Evolutionary conservation across 176 grass and related monocot genomes (phyloP), one percentile per base, ranked within the genome.

Genomic region (Miscanthus lutarioriparius): DNA sequence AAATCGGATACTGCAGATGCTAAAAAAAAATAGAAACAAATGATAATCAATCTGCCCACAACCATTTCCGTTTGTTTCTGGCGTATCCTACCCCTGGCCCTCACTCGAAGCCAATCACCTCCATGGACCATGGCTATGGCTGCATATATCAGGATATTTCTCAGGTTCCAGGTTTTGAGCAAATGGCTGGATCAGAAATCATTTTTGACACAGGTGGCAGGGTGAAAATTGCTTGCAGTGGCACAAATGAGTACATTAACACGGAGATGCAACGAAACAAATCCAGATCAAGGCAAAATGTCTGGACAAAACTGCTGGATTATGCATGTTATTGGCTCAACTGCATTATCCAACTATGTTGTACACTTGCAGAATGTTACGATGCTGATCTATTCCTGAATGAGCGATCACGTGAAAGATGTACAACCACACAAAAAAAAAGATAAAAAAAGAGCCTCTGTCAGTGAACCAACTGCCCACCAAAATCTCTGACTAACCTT

Each of bases 241-340:
- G 37, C 35, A 44, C 6, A 82, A 35, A 74, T 27, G 30, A 64
- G 30, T 36, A 78, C 40, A 65, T 43, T 17, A 40, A 43, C 67
- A 70, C 15, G 70, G 13, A 15, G 70, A 39, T 26, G 69, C 45
- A 75, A 67, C 17, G 1, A 49, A 77, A 17, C 45, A 49, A 54
- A 68, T 78, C 14, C 66, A 83, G 74, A 41, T 78, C 27, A 56
- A 83, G 74, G 45, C 64, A 43, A 64, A 77, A 25, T 17, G 80
- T 69, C 47, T 75, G 3, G 26, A 75, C 13, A 30, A 66, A 48
- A 39, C 26, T 44, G 59, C 26, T 28, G 11, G 61, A 63, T 27
- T 30, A 14, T 28, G 25, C 61, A 64, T 64, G n/a, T 12, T 61
- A 25, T 61, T 58, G 8, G 54, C n/a, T 59, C 56, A 59, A 59